A percentile compares a stretch with the other conserved stretches of the same genome.
phyloP scores from a whole-genome alignment of 2,329 filamentous ascomycete genomes.

The Allantophomopsis lycopodina region DNA sequence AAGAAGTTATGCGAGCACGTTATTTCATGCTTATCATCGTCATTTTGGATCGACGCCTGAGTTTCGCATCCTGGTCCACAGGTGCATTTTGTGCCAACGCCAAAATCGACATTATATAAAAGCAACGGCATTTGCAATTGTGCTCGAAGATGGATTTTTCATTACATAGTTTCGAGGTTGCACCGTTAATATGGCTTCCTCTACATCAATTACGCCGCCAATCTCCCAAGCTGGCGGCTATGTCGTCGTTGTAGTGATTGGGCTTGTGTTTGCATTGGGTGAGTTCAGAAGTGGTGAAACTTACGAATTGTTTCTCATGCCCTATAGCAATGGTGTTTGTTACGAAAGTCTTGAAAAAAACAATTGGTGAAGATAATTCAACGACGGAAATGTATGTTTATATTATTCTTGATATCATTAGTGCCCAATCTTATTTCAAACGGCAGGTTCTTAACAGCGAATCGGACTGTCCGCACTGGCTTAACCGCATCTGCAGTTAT shows the following conservation, averaged over 20 bases:
- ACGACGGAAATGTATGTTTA: conserved; percentile 32
- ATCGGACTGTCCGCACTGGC: conserved; percentile 32
- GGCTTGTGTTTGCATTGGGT: conserved; percentile 24
- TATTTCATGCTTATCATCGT: no score
- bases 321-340: conserved; percentile 28
- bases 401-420: background rate
- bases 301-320: background rate
- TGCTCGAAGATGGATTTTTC: no score
- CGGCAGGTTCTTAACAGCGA: conserved; percentile 34
- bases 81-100: no score
- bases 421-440: background rate
- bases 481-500: conserved; percentile 36
- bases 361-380: conserved; percentile 33
- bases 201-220: conserved; percentile 10
- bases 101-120: no score
- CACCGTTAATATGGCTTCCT: no score
- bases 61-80: no score
- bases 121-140: no score
- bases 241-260: conserved; percentile 25
- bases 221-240: conserved; percentile 25
- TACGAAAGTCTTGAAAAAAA: conserved; percentile 30
- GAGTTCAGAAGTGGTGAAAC: conserved; percentile 1
- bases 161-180: no score
- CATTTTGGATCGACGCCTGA: no score
- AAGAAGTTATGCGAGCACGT: no score